These are phyloP conservation scores for Mychonastes homosphaera DNA, from an alignment of 139 green algal genomes.

Conservation along the genomic window DNA sequence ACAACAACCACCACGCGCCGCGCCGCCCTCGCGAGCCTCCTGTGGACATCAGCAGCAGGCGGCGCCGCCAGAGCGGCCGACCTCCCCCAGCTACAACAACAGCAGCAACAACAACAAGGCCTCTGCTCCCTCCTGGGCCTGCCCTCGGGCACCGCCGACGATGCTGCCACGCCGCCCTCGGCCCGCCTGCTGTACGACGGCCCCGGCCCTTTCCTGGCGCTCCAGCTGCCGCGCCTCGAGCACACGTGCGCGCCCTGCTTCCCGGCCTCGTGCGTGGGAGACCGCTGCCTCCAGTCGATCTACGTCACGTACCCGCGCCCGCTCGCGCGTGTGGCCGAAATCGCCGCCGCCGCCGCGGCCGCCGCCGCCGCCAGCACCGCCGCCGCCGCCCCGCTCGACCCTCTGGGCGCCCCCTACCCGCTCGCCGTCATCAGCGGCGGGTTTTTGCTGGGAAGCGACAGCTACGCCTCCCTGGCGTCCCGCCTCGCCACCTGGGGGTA, in stretches of 20 bases:
- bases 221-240: conserved; percentile 55
- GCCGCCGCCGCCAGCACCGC: not conserved
- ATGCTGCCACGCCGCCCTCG: no score
- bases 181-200: no score
- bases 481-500: conserved; percentile 61
- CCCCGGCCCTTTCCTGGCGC: conserved; percentile 34
- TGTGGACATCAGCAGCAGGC: no score
- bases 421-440: conserved; percentile 73
- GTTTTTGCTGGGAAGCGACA: conserved; percentile 61
- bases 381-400: conserved; percentile 11
- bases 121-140: no score
- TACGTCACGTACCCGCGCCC: conserved; percentile 51
- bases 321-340: not conserved
- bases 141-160: no score
- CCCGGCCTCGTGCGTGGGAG: conserved; percentile 46
- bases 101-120: no score
- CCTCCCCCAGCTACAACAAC: no score
- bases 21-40: no score
- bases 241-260: conserved; percentile 68
- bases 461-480: conserved; percentile 57
- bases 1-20: no score
- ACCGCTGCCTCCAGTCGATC: conserved; percentile 52
- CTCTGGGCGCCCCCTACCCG: conserved; percentile 60
- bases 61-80: no score
- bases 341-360: not conserved